phyloP scores from a whole-genome alignment of 148 eudicot species.

The Nyssa sinensis region DNA sequence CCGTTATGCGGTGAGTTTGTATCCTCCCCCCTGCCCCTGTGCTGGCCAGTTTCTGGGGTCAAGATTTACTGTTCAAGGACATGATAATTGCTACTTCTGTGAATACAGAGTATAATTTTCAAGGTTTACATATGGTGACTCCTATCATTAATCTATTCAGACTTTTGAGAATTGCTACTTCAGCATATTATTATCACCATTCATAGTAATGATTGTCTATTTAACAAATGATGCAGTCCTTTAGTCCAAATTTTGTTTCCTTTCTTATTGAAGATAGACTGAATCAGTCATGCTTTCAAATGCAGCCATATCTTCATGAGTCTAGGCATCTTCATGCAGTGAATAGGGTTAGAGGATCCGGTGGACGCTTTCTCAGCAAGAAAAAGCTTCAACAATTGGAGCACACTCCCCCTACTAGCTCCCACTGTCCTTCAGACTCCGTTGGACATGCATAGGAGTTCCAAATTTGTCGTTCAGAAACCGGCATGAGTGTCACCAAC shows the following conservation, averaged over 20 bases:
- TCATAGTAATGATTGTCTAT: background rate
- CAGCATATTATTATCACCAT: background rate
- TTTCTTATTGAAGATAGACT: background rate
- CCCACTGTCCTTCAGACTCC: slow-evolving; percentile 3
- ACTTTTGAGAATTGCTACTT: background rate
- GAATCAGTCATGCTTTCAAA: background rate
- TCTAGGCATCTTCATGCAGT: slow-evolving; percentile 86
- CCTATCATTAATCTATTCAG: too few species aligned
- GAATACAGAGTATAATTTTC: background rate
- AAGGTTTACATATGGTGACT: too few species aligned
- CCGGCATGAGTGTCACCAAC: slow-evolving; percentile 15
- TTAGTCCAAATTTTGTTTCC: background rate
- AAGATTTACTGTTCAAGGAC: too few species aligned
- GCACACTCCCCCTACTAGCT: slow-evolving; percentile 10
- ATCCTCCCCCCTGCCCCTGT: too few species aligned
- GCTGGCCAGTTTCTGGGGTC: background rate
- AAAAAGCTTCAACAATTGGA: slow-evolving; percentile 47
- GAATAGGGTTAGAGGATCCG: slow-evolving; percentile 84
- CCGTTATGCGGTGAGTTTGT: too few species aligned
- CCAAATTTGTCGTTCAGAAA: slow-evolving; percentile 21
- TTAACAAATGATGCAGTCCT: background rate
- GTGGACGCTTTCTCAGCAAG: slow-evolving; percentile 79
- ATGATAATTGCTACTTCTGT: background rate
- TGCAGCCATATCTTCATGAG: slow-evolving; percentile 97
- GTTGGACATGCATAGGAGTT: background rate